These are phyloP conservation scores for Cladosporium halotolerans DNA, from an alignment of 2,329 filamentous ascomycete species.

Conservation along the genomic window DNA sequence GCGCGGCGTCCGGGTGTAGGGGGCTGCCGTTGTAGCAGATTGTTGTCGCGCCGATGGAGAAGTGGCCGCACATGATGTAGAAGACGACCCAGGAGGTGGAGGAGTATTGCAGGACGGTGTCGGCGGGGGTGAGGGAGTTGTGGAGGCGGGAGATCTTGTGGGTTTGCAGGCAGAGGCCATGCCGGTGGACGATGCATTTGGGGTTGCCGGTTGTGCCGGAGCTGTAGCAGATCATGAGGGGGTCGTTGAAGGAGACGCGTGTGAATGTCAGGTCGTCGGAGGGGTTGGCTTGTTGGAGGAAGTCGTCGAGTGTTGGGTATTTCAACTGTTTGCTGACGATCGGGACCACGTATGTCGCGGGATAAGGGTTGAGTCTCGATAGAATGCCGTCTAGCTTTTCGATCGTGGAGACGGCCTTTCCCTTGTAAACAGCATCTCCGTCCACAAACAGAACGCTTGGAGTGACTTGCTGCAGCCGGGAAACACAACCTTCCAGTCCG, in stretches of 20 bases:
- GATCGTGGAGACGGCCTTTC: slow-evolving; percentile 29
- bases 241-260: slow-evolving; percentile 36
- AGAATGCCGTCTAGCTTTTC: slow-evolving; percentile 30
- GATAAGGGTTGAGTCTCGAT: slow-evolving; percentile 23
- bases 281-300: slow-evolving; percentile 28
- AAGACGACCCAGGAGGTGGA: slow-evolving; percentile 45
- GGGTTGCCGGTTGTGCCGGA: slow-evolving; percentile 37
- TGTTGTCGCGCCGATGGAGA: slow-evolving; percentile 37
- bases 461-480: slow-evolving; percentile 35
- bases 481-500: slow-evolving; percentile 33
- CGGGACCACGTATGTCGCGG: slow-evolving; percentile 26
- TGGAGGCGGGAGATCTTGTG: slow-evolving; percentile 41
- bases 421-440: slow-evolving; percentile 36
- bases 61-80: slow-evolving; percentile 40
- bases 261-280: slow-evolving; percentile 32
- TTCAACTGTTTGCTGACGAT: slow-evolving; percentile 16
- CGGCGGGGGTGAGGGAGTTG: slow-evolving; percentile 35
- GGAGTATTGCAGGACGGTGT: slow-evolving; percentile 42
- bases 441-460: slow-evolving; percentile 38
- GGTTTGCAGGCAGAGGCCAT: slow-evolving; percentile 39
- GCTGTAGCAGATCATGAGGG: slow-evolving; percentile 40
- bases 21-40: slow-evolving; percentile 42
- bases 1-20: slow-evolving; percentile 34
- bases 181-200: slow-evolving; percentile 41
- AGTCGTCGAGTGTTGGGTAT: slow-evolving; percentile 27